Base-by-base conservation (phyloP, 2,329 filamentous ascomycete genomes). In the Apiospora rasikravindrae region DNA sequence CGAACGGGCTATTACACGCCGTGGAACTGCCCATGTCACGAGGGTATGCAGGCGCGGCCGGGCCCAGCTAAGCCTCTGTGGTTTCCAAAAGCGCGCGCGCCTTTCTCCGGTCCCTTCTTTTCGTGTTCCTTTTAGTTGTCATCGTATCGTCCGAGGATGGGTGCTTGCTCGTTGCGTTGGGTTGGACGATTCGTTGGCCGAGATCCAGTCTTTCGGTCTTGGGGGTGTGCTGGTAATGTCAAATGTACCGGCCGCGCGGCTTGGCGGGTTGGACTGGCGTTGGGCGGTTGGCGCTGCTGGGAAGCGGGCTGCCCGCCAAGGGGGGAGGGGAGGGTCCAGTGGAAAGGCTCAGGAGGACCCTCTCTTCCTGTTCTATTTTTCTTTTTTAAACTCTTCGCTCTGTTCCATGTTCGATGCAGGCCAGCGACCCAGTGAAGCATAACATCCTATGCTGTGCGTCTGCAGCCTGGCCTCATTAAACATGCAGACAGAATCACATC, bases 21-120 rank as follows among this genome's bases (percentile, higher is more conserved):
- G 51, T 29, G 16, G 26, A 61, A 61, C 53, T 33, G 53, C 26
- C 53, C 53, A 64, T 37, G 57, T 37, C 53, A 64, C 57, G 29
- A 37, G 33, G 57, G 26, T 5, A 57, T 14, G 24, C n/a, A 24
- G 49, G 29, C 0, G 3, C 33, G 33, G 33, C 33, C 3, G 33
- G 33, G 33, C 19, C 4, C 24, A 33, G 26, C 69, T 69, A 66
- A 66, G 71, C 71, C 64, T 61, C 71, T 14, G 37, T 16, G 29
- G 64, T 73, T 71, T 73, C 71, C 49, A 71, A 69, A 71, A 42
- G 71, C 71, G 71, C 71, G 71, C 71, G 71, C 71, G 71, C 69
- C 69, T 40, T 69, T 49, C 51, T 64, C 61, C 47, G 61, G 37
- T 67, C 45, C 42, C 22, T 19, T 29, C 16, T 37, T 8, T 22